Conservation (phyloP, 192 early-diverging fungal species). For the Cladochytrium replicatum region DNA sequence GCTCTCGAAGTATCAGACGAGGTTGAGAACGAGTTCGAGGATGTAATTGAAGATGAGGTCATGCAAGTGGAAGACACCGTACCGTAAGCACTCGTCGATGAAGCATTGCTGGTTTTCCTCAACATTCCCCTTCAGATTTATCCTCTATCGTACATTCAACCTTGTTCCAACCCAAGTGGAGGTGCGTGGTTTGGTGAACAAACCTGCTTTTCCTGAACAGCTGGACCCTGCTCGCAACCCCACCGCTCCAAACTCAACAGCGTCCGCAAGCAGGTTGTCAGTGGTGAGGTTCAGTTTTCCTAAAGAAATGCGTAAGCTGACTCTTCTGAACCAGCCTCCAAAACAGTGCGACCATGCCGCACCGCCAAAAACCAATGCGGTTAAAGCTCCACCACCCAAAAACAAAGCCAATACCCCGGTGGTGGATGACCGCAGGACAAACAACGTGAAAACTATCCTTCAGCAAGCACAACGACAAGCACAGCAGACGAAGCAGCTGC, state of each 20-base stretch:
- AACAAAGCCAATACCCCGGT: conserved; percentile 17
- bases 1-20: conserved; percentile 1
- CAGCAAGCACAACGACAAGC: conserved; percentile 18
- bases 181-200: conserved; percentile 5
- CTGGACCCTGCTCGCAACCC: conserved; percentile 10
- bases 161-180: conserved; percentile 6
- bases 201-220: conserved; percentile 17
- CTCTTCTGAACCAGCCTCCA: conserved; percentile 3
- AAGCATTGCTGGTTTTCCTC: no score
- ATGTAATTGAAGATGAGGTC: conserved; percentile 11
- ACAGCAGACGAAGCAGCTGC: conserved; percentile 17
- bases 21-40: conserved; percentile 9
- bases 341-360: background rate
- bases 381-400: conserved; percentile 7
- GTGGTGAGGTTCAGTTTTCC: no score
- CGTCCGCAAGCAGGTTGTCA: conserved; percentile 1
- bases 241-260: background rate
- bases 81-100: conserved; percentile 6
- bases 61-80: conserved; percentile 3
- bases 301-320: no score
- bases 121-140: background rate
- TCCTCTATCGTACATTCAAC: conserved; percentile 13
- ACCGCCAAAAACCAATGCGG: background rate
- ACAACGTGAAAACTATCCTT: conserved; percentile 21
- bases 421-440: no score